These are phyloP conservation scores for Neurospora pannonica DNA, from an alignment of 495 filamentous ascomycete species.

Conservation along the genomic window DNA sequence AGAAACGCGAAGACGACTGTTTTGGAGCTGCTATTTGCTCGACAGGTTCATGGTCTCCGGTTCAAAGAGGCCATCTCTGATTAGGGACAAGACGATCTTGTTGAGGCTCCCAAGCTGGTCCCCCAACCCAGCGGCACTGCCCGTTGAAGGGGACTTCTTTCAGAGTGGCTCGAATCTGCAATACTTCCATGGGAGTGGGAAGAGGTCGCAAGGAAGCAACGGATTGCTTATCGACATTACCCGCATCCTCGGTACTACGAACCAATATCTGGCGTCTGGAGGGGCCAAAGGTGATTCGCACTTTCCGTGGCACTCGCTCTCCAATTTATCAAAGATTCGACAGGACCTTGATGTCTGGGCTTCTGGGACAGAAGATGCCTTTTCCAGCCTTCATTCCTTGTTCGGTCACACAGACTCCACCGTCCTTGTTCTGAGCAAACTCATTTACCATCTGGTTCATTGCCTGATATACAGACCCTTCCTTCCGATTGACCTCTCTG, in stretches of 20 bases:
- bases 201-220: conserved; percentile 57
- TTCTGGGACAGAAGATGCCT: conserved; percentile 68
- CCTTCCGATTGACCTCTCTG: conserved; percentile 70
- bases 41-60: conserved; percentile 72
- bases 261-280: conserved; percentile 72
- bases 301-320: conserved; percentile 80
- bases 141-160: conserved; percentile 66
- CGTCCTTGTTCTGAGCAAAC: conserved; percentile 67
- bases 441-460: conserved; percentile 76
- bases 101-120: conserved; percentile 63
- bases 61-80: conserved; percentile 65
- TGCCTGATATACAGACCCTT: conserved; percentile 80
- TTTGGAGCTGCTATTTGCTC: conserved; percentile 78
- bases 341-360: conserved; percentile 80
- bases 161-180: conserved; percentile 63
- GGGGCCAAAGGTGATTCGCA: conserved; percentile 83
- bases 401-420: conserved; percentile 73
- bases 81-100: conserved; percentile 64
- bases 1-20: conserved; percentile 64
- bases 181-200: conserved; percentile 53
- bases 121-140: conserved; percentile 42
- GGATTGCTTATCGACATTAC: conserved; percentile 75
- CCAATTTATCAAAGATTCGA: conserved; percentile 74
- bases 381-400: conserved; percentile 61
- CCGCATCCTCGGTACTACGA: conserved; percentile 71